Base-by-base conservation (phyloP, 805 yeast species). In the Barnettozyma vustinii region DNA sequence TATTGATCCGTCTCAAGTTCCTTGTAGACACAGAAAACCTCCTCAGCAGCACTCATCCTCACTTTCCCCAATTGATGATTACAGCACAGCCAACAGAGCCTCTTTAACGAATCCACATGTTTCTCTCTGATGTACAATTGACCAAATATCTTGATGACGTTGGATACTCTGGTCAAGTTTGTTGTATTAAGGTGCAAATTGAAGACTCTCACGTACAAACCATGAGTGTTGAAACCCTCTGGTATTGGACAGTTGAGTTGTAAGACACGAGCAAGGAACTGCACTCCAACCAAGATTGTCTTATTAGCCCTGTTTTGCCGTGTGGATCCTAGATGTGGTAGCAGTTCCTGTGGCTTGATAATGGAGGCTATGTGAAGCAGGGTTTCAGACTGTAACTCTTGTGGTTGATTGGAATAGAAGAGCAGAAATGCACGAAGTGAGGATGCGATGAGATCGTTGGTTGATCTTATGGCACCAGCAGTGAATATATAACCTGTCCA, bases 401-500 rank as follows among this genome's bases (percentile, higher is more conserved):
- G 49, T 18, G 50, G 47, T 9, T 60, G 42, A 0, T 46, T 37
- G 2, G 44, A 47, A 50, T 66, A 66, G 50, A 60, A 65, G 1
- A 48, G 48, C 2, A 73, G 52, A 46, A 78, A 75, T 2, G 66
- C 45, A 20, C 63, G 64, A 18, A 80, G 64, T 0, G 83, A 69
- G 9, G 65, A 56, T 27, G 71, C 70, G 1, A 80, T 69, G 15
- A 76, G 68, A 1, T 61, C 50, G 47, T 74, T 76, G 8, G 76
- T 70, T 0, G 83, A 79, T 20, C 78, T 74, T 37, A 69, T 54
- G 0, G 87, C 82, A 6, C 88, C 92, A 9, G 74, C 74, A 6
- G 80, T 73, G 52, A 77, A 73, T 0, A 70, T 58, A 43, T 72
- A 69, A 0, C 89, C 89, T 55, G 65, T 72, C 83, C 83, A 78